Conservation (phyloP, 2,329 filamentous ascomycete genomes). For the Aspergillus eucalypticola region DNA sequence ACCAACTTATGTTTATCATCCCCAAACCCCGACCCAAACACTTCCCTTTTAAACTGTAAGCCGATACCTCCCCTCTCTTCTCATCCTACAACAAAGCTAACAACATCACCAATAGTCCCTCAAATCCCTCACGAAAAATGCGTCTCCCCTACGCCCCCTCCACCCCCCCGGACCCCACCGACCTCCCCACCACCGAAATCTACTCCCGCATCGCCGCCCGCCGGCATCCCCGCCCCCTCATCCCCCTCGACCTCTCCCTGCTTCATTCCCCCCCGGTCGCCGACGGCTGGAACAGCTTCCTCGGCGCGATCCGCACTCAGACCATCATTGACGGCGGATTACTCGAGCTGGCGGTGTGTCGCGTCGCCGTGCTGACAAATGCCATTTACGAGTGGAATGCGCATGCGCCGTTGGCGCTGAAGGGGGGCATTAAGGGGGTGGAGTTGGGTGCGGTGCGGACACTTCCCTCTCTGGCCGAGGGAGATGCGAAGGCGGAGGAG, state of each 20-base stretch:
- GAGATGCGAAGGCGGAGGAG: constrained; percentile 39
- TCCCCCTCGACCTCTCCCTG: constrained; percentile 72
- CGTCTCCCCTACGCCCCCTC: constrained; percentile 40
- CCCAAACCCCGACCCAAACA: neutral
- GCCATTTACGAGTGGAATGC: constrained; percentile 85
- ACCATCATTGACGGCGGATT: constrained; percentile 53
- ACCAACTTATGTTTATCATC: neutral
- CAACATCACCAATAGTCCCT: no score
- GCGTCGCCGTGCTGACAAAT: constrained; percentile 75
- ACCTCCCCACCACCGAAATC: constrained; percentile 48
- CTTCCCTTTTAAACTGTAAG: neutral
- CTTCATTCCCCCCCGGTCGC: constrained; percentile 73
- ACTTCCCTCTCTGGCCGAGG: constrained; percentile 52
- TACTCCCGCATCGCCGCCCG: constrained; percentile 65
- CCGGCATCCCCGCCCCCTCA: constrained; percentile 68
- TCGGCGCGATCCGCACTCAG: constrained; percentile 55
- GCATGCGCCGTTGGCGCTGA: constrained; percentile 67
- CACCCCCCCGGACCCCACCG: constrained; percentile 20
- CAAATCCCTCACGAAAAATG: no score
- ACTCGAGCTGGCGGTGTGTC: constrained; percentile 75
- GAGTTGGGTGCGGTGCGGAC: constrained; percentile 55
- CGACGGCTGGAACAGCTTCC: constrained; percentile 65
- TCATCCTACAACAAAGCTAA: neutral
- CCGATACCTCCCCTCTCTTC: neutral
- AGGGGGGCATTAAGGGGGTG: constrained; percentile 35